Conservation (phyloP, 768 basidiomycete species). For the Galerina marginata region DNA sequence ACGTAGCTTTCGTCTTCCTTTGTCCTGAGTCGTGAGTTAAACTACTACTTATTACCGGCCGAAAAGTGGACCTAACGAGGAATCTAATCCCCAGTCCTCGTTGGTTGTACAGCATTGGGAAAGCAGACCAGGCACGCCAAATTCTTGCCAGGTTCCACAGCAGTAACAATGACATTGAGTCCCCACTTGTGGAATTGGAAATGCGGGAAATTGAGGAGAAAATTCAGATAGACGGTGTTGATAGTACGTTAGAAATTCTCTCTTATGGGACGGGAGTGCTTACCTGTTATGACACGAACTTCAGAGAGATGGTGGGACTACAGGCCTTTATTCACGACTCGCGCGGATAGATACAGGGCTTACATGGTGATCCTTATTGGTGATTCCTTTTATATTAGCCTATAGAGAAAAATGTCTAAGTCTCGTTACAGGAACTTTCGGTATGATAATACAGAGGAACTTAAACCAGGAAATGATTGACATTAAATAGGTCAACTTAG, state of each 20-base stretch:
- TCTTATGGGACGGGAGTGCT: background rate
- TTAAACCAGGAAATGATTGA: conserved; percentile 5
- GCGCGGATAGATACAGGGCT: conserved; percentile 50
- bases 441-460: conserved; percentile 8
- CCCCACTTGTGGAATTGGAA: conserved; percentile 56
- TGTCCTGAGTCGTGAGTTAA: conserved; percentile 54
- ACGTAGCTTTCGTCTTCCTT: conserved; percentile 49
- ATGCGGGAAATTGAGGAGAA: conserved; percentile 60
- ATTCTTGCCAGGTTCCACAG: conserved; percentile 58
- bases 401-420: background rate
- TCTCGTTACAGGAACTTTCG: conserved; percentile 28
- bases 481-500: conserved; percentile 44
- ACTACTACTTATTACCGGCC: background rate
- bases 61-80: background rate
- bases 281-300: background rate
- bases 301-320: conserved; percentile 61
- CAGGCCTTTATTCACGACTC: conserved; percentile 51
- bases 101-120: conserved; percentile 57
- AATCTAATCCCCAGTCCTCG: conserved; percentile 42
- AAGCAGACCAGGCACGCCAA: conserved; percentile 42
- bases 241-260: conserved; percentile 39
- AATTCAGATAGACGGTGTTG: conserved; percentile 49
- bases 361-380: conserved; percentile 59
- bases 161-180: conserved; percentile 47
- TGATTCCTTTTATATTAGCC: conserved; percentile 11